Conservation (phyloP, 208 protist genomes). For the Endotrypanum monterogeii region DNA sequence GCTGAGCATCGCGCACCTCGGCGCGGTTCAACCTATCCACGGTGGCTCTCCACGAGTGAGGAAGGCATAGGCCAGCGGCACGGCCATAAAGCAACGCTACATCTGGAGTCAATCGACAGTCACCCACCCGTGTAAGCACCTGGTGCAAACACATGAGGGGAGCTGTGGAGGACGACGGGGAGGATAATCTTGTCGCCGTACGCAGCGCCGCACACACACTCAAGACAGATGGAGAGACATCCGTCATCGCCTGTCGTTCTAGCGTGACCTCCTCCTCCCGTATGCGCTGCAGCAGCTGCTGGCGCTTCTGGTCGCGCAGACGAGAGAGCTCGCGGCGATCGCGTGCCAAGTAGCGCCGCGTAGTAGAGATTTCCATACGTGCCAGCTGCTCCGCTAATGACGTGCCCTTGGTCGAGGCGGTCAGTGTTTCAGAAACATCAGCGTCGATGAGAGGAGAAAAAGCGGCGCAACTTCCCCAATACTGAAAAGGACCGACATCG, state of each 20-base stretch:
- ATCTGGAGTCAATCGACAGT: constrained; percentile 43
- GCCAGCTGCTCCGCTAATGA: constrained; percentile 23
- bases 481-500: constrained; percentile 20
- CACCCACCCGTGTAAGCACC: constrained; percentile 29
- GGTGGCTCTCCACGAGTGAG: constrained; percentile 47
- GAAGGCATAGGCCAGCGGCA: constrained; percentile 49
- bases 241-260: constrained; percentile 1
- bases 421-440: background rate
- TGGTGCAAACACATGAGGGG: background rate
- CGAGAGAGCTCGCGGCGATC: constrained; percentile 26
- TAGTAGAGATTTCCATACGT: background rate
- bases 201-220: constrained; percentile 27
- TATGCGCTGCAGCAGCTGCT: constrained; percentile 13
- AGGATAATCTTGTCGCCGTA: background rate
- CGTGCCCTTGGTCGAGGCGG: background rate
- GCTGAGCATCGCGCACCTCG: background rate
- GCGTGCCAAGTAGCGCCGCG: constrained; percentile 16
- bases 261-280: constrained; percentile 9
- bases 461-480: background rate
- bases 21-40: constrained; percentile 24
- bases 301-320: constrained; percentile 15
- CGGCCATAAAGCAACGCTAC: constrained; percentile 45
- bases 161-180: background rate
- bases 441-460: too few relatives aligned
- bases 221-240: constrained; percentile 3